Base-by-base conservation (phyloP, 1,139 yeast species). In the Geotrichum phurueaensis region DNA sequence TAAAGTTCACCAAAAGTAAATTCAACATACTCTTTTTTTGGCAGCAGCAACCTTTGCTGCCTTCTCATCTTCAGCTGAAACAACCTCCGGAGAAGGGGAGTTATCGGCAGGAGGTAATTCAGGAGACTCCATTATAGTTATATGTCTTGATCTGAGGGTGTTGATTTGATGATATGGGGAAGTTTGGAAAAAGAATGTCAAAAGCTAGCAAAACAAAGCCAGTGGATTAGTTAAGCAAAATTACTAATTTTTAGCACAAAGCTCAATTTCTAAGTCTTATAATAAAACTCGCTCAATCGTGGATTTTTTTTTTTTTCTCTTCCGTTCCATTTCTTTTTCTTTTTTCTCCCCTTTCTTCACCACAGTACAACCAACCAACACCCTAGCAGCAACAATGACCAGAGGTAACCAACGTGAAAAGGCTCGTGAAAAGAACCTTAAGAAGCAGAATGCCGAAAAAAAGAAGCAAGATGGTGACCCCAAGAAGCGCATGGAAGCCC, bases 381-480 rank as follows among this genome's bases (percentile, higher is more conserved):
- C 4, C 23, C 2, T 9, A 48, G 1, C 18, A 48, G 6, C 15
- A 57, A 72, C 58, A 59, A 92, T 92, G 98, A 87, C 96, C 58
- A 84, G 99, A 79, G 99, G 99, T 39, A 94, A 94, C 75, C 98
- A 94, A 76, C 83, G 99, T 74, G 99, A 94, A 57, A 82, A 89
- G 69, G 97, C 97, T 33, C 83, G 99, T 72, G 91, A 86, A 63
- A 92, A 89, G 77, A 90, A 89, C 76, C 74, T 78, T 72, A 94
- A 92, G 79, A 92, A 92, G 76, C 86, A 82, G 70, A 79, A 79
- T 3, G 76, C 77, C 31, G 85, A 86, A 73, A 79, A 77, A 69
- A 82, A 81, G 72, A 89, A 90, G 79, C 84, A 83, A 71, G 80
- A 77, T 4, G 97, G 97, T 33, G 96, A 90, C 71, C 94, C 96